Conservation (phyloP, 352 stramenopile species). For the Blastocystis sp. region DNA sequence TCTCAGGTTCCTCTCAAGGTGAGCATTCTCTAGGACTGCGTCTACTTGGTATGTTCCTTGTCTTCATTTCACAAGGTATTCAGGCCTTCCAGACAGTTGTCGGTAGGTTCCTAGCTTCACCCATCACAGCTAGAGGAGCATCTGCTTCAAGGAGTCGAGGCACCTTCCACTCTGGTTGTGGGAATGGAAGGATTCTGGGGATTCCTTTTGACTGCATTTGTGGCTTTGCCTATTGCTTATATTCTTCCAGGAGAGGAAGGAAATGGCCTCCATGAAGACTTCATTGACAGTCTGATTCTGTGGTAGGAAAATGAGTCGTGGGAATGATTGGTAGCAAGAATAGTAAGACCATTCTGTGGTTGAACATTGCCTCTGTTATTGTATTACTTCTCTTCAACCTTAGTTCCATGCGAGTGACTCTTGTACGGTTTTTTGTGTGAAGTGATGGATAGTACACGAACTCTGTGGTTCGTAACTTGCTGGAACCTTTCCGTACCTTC, state of each 20-base stretch:
- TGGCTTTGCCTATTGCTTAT: slow-evolving; percentile 28
- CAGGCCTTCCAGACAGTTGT: slow-evolving; percentile 53
- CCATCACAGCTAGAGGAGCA: slow-evolving; percentile 15
- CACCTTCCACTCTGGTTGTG: slow-evolving; percentile 18
- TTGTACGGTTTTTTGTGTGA: not conserved
- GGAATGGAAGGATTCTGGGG: slow-evolving; percentile 60
- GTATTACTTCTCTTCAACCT: slow-evolving; percentile 62
- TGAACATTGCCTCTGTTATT: slow-evolving; percentile 59
- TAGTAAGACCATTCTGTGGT: slow-evolving; percentile 5
- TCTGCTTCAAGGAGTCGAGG: slow-evolving; percentile 51
- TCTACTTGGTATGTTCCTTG: slow-evolving; percentile 45
- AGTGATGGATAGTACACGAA: slow-evolving; percentile 37
- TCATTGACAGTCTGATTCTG: slow-evolving; percentile 60
- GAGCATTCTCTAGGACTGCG: not conserved
- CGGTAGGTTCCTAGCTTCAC: not conserved
- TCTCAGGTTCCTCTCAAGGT: not conserved
- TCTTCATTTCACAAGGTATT: slow-evolving; percentile 59
- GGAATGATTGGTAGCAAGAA: slow-evolving; percentile 28
- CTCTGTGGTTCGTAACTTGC: slow-evolving; percentile 28
- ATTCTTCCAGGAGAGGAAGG: slow-evolving; percentile 44
- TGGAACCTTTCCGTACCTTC: slow-evolving; percentile 56
- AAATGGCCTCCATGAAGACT: slow-evolving; percentile 49
- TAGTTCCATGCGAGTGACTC: slow-evolving; percentile 34
- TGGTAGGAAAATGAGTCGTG: not conserved
- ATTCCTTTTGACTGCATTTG: slow-evolving; percentile 47